Evolutionary conservation across 768 basidiomycete species (phyloP).

Genomic region (Fistulinella prunicolor): DNA sequence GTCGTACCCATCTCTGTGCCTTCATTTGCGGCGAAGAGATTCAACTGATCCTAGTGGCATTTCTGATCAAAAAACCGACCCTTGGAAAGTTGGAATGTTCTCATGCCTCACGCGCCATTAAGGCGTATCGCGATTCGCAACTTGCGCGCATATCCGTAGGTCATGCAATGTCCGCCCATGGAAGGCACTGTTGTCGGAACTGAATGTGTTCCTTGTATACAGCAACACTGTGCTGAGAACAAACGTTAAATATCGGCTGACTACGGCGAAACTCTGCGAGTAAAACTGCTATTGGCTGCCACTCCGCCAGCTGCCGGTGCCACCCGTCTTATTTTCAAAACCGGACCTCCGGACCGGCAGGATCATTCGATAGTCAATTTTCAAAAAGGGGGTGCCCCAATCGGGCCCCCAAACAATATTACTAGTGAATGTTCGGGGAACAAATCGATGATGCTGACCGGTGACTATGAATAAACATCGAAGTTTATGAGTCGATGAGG

Average conservation of each 20-base stretch:
- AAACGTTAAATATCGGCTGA: not conserved
- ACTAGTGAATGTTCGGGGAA: too few species aligned
- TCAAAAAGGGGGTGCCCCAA: not conserved
- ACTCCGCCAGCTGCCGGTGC: not conserved
- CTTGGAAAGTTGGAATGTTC: too few species aligned
- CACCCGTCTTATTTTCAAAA: not conserved
- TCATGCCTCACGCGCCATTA: too few species aligned
- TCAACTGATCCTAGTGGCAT: not conserved
- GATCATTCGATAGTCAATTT: not conserved
- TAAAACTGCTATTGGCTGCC: slow-evolving; percentile 15
- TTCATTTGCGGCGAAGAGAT: not conserved
- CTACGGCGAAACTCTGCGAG: not conserved
- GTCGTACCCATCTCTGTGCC: not conserved
- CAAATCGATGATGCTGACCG: not conserved
- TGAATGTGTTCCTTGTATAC: not conserved
- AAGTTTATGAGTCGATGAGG: not conserved
- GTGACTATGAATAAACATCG: not conserved
- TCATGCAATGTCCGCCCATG: too few species aligned
- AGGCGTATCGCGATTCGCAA: too few species aligned
- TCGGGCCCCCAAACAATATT: too few species aligned
- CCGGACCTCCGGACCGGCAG: too few species aligned
- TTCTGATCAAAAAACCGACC: too few species aligned
- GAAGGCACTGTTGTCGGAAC: too few species aligned
- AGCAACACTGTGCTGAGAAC: not conserved
- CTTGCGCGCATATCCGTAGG: not conserved